Evolutionary conservation across 345 rosid species (phyloP).

Genomic region (Durio zibethinus): DNA sequence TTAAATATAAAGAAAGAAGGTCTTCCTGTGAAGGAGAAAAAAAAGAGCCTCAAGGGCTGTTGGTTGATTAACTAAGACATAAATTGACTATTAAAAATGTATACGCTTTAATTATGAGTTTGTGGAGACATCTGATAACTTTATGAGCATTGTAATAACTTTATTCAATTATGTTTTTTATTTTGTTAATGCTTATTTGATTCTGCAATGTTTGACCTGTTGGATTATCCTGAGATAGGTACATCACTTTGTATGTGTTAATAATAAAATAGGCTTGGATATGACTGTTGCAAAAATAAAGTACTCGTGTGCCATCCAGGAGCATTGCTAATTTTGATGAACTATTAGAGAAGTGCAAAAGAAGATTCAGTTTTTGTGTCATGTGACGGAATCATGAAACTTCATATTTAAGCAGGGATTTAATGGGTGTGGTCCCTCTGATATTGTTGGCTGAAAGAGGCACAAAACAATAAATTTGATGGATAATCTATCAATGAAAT

Average conservation of each 20-base stretch:
- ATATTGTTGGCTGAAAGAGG: neutral
- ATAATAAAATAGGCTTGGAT: neutral
- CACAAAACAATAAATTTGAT: neutral
- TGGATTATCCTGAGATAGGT: neutral
- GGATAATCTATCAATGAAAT: slow-evolving; percentile 2
- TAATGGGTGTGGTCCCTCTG: slow-evolving; percentile 3
- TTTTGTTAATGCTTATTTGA: neutral
- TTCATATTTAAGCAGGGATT: neutral
- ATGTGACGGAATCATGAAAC: neutral
- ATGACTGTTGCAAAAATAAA: neutral
- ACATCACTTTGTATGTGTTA: neutral
- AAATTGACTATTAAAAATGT: neutral
- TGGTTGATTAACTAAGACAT: neutral
- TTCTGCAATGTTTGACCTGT: neutral
- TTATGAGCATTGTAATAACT: neutral
- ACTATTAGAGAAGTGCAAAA: neutral
- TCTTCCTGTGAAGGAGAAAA: neutral
- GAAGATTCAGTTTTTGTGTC: neutral
- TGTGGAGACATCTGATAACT: neutral
- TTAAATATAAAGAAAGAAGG: neutral
- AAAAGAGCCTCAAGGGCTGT: neutral
- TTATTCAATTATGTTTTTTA: neutral
- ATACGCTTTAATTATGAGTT: neutral
- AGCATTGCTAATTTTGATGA: neutral
- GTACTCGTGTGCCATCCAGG: neutral